Evolutionary conservation across 1,284 basidiomycete species (phyloP).

Genomic region (Chondrostereum purpureum): DNA sequence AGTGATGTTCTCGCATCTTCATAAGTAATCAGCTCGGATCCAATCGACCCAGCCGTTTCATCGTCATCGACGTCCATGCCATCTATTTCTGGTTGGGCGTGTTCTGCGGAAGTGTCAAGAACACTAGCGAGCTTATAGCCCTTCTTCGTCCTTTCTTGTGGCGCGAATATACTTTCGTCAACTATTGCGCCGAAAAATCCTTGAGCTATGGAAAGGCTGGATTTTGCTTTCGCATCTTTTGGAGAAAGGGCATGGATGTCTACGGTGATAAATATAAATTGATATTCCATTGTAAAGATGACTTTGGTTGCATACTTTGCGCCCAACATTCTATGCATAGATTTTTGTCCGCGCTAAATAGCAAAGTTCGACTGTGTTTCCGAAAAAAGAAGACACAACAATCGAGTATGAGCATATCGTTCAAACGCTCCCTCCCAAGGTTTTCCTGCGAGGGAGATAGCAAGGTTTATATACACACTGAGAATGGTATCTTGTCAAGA

Average conservation of each 20-base stretch:
- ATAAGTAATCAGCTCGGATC: conserved; percentile 11
- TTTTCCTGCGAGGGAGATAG: background rate
- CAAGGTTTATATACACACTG: background rate
- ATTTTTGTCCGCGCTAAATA: conserved; percentile 64
- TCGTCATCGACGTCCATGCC: conserved; percentile 61
- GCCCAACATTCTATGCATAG: conserved; percentile 48
- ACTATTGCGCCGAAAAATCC: conserved; percentile 31
- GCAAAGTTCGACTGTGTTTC: conserved; percentile 32
- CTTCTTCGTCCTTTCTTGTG: background rate
- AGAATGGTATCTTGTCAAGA: too few relatives aligned
- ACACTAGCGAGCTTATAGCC: conserved; percentile 24
- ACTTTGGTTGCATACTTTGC: conserved; percentile 37
- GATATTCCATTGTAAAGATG: too few relatives aligned
- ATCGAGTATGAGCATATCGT: conserved; percentile 66
- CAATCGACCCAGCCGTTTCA: conserved; percentile 18
- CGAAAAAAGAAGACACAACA: conserved; percentile 57
- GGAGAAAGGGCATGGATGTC: too few relatives aligned
- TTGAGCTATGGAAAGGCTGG: conserved; percentile 37
- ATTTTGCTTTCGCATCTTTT: too few relatives aligned
- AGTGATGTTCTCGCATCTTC: conserved; percentile 52
- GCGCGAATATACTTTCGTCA: conserved; percentile 29
- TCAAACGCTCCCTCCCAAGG: conserved; percentile 31
- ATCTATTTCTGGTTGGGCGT: conserved; percentile 34
- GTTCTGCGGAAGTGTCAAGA: conserved; percentile 11
- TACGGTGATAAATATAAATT: too few relatives aligned